A percentile compares a stretch with the other conserved stretches of the same genome.
phyloP scores from a whole-genome alignment of 768 basidiomycete species.

The Obba rivulosa region DNA sequence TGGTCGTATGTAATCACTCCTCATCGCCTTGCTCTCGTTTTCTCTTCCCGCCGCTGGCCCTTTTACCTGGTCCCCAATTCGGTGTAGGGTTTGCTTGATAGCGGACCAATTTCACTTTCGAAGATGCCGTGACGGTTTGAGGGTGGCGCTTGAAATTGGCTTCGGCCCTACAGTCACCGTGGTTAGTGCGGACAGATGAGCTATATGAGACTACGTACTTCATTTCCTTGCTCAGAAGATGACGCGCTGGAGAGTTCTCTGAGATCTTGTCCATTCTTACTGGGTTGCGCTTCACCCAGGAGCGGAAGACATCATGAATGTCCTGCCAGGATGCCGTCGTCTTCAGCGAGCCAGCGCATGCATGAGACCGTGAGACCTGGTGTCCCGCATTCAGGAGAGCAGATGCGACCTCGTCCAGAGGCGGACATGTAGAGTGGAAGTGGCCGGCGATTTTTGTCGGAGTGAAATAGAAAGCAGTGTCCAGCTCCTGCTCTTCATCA shows the following conservation, averaged over 20 bases:
- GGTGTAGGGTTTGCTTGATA: slow-evolving; percentile 90
- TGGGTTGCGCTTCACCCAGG: slow-evolving; percentile 79
- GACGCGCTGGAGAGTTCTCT: slow-evolving; percentile 62
- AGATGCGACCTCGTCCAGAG: slow-evolving; percentile 70
- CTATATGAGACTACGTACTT: slow-evolving; percentile 41
- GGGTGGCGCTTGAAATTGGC: slow-evolving; percentile 81
- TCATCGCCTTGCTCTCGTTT: slow-evolving; percentile 32
- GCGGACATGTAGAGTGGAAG: slow-evolving; percentile 78
- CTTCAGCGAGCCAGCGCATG: slow-evolving; percentile 84
- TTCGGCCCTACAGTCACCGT: slow-evolving; percentile 34
- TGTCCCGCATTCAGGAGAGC: slow-evolving; percentile 86
- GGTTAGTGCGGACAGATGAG: background rate
- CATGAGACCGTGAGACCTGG: slow-evolving; percentile 86
- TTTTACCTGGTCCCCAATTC: slow-evolving; percentile 88
- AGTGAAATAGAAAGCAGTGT: slow-evolving; percentile 82
- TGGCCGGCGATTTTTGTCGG: slow-evolving; percentile 72
- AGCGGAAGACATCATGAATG: slow-evolving; percentile 78
- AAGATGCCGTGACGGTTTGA: slow-evolving; percentile 50
- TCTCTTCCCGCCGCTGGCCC: slow-evolving; percentile 38
- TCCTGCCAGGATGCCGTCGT: slow-evolving; percentile 70
- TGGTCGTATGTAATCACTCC: slow-evolving; percentile 9
- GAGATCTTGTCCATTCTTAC: slow-evolving; percentile 82
- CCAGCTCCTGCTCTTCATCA: slow-evolving; percentile 55
- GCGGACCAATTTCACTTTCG: slow-evolving; percentile 72
- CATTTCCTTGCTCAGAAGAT: slow-evolving; percentile 63